Percentiles rank a stretch among this genome's conserved stretches.
These are phyloP conservation scores for Neofusicoccum umdonicola DNA, from an alignment of 2,329 filamentous ascomycete species.

Conservation along the genomic window DNA sequence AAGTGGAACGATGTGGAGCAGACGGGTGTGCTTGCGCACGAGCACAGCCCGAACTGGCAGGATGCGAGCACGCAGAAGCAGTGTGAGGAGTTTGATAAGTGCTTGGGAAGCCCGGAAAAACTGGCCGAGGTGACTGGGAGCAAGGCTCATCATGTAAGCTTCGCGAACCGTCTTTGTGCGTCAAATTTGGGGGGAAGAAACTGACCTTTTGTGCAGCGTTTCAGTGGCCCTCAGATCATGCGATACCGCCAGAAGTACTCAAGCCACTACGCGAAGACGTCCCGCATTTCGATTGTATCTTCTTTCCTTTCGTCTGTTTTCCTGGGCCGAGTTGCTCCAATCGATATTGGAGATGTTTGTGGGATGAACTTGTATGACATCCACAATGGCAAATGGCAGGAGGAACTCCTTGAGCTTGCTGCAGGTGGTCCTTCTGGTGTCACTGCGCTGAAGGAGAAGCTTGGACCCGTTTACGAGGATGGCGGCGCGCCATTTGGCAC, in stretches of 20 bases:
- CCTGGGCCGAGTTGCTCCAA: constrained; percentile 78
- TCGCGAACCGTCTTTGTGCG: neutral
- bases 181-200: neutral
- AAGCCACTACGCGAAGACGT: constrained; percentile 74
- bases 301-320: constrained; percentile 92
- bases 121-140: constrained; percentile 83
- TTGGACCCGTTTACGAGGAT: constrained; percentile 76
- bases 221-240: constrained; percentile 96
- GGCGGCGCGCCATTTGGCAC: constrained; percentile 75
- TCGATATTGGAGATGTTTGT: constrained; percentile 92
- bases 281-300: constrained; percentile 87
- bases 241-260: constrained; percentile 79
- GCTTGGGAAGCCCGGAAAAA: constrained; percentile 63
- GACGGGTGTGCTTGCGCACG: constrained; percentile 70
- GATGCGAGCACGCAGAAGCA: constrained; percentile 91
- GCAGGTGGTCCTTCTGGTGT: constrained; percentile 65
- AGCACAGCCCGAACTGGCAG: constrained; percentile 95
- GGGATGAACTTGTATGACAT: constrained; percentile 98
- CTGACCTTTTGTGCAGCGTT: constrained; percentile 60
- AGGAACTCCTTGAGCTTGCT: constrained; percentile 70
- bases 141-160: constrained; percentile 83
- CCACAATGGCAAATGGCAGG: constrained; percentile 67
- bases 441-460: constrained; percentile 68
- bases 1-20: constrained; percentile 26
- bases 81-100: constrained; percentile 81